Conservation (phyloP, 2,329 filamentous ascomycete genomes). For the Trichoderma endophyticum region DNA sequence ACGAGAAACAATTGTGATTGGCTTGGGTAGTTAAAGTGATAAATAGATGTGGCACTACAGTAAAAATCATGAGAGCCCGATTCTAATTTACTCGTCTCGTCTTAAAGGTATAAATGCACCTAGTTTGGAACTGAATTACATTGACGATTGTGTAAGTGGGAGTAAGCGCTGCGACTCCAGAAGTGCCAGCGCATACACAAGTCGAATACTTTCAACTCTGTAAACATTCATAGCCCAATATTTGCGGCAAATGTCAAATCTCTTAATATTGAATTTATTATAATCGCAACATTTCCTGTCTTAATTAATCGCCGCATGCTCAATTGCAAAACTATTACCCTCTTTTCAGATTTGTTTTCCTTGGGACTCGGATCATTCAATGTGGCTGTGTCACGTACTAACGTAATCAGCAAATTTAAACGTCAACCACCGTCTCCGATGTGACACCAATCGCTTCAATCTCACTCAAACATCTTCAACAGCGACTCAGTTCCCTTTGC, state of each 20-base stretch:
- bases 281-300: fast-evolving
- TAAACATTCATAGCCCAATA: neutral
- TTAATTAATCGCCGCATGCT: neutral
- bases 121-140: neutral
- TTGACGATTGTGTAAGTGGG: neutral
- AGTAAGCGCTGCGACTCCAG: too few species aligned
- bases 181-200: too few species aligned
- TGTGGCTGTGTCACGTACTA: slow-evolving; percentile 8
- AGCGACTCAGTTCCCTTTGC: neutral
- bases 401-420: slow-evolving; percentile 2
- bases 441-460: neutral
- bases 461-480: neutral
- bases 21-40: fast-evolving
- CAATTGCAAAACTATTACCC: neutral
- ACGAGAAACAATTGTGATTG: neutral
- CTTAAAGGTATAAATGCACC: neutral
- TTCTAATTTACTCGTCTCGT: neutral
- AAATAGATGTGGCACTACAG: neutral
- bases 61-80: neutral
- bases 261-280: neutral
- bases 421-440: neutral
- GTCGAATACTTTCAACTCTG: too few species aligned
- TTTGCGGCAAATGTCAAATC: neutral
- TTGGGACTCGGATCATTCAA: neutral
- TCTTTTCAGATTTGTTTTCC: neutral